Percentiles rank a stretch among this genome's conserved stretches.
These are phyloP conservation scores for Schwanniomyces occidentalis DNA, from an alignment of 805 yeast genomes.

Conservation along the genomic window DNA sequence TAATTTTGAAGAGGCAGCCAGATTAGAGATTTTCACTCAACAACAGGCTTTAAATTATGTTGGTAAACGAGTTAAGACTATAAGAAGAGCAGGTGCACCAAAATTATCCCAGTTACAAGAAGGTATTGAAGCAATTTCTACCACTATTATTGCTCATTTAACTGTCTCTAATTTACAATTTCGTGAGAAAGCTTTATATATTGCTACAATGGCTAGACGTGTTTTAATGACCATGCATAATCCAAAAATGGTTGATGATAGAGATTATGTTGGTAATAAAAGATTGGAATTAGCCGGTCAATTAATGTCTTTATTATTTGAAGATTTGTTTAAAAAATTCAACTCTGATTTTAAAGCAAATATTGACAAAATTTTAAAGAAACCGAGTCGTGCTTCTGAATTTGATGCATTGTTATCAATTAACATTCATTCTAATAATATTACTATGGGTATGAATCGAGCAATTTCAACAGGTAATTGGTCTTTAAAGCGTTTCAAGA, in stretches of 20 bases:
- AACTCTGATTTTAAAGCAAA: conserved; percentile 92
- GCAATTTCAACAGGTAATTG: conserved; percentile 99
- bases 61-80: conserved; percentile 89
- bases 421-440: conserved; percentile 87
- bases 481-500: conserved; percentile 97
- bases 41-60: conserved; percentile 90
- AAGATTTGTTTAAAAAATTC: conserved; percentile 95
- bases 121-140: conserved; percentile 95
- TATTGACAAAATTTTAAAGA: conserved; percentile 89
- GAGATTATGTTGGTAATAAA: conserved; percentile 98
- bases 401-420: conserved; percentile 91
- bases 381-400: conserved; percentile 92
- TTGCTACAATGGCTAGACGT: conserved; percentile 95
- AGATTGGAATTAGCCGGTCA: conserved; percentile 97
- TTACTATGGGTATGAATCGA: conserved; percentile 90
- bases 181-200: conserved; percentile 89
- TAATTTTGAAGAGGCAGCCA: conserved; percentile 92
- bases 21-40: conserved; percentile 82
- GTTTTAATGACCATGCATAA: conserved; percentile 94
- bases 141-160: conserved; percentile 93
- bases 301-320: conserved; percentile 89
- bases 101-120: conserved; percentile 82
- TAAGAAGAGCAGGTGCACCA: conserved; percentile 83
- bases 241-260: conserved; percentile 94
- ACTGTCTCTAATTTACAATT: conserved; percentile 83